Evolutionary conservation across 306 rosid species (phyloP), one percentile per base, ranked within the genome.

Genomic region (Cicer chorassanicum): DNA sequence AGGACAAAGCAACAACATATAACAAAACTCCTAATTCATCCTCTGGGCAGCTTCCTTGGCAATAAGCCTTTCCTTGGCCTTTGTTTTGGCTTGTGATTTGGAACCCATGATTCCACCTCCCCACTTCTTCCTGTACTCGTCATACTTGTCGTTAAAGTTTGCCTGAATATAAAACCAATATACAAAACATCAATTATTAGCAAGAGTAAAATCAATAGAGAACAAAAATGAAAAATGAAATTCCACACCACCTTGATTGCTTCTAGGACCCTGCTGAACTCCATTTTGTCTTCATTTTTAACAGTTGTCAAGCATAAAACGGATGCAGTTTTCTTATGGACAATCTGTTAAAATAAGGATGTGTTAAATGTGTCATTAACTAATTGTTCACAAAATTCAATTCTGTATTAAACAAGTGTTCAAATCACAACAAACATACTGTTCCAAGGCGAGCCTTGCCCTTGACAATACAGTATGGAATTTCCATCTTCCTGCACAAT

Each of bases 101-200:
- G 97, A 91, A 24, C 97, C 94, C 97, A 91, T 91, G 80, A 91
- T 80, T 5, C 97, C 97, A 24, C 97, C 97, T 6, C 92, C 97
- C 94, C 94, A 91, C 78, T 87, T 91, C 83, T 91, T 91, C 56
- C 94, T 72, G 89, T 83, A 73, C 66, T 91, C 97, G 3, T 91
- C 97, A 10, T 79, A 91, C 68, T 91, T 91, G 87, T 91, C 97
- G 3, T 91, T 91, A 84, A 91, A 91, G 89, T 91, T 91, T 15
- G 94, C 94, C 97, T 91, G 68, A 43, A 48, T 29, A 70, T 9
- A 21, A 53, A 65, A 41, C 8, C 53, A 55, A 40, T 7, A 64
- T 45, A 62, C 10, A 54, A 11, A 3, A 36, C 15, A 59, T 7
- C 42, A 48, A 29, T 65, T 15, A 46, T 14, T 63, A 18, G 7